phyloP scores from a whole-genome alignment of 345 rosid genomes.

The Odontarrhena argentea region DNA sequence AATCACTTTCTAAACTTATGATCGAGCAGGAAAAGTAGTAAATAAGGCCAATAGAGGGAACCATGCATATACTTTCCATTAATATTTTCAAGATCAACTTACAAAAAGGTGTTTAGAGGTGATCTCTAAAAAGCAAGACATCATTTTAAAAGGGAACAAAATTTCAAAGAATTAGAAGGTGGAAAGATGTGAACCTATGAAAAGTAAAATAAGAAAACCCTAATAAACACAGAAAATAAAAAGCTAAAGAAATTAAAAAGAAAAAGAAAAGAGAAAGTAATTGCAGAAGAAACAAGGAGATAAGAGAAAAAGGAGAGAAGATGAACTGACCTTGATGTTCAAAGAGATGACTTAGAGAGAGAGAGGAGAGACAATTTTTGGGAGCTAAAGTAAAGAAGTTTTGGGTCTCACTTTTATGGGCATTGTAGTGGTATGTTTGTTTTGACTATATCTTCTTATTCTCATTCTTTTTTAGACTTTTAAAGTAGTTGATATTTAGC shows the following conservation, averaged over 20 bases:
- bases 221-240: slow-evolving; percentile 35
- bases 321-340: slow-evolving; percentile 42
- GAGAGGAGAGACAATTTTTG: slow-evolving; percentile 26
- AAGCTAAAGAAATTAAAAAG: slow-evolving; percentile 20
- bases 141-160: slow-evolving; percentile 20
- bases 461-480: neutral
- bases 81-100: slow-evolving; percentile 21
- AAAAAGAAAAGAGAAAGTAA: slow-evolving; percentile 24
- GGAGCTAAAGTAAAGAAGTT: slow-evolving; percentile 35
- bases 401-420: slow-evolving; percentile 43
- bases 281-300: slow-evolving; percentile 46
- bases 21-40: slow-evolving; percentile 16
- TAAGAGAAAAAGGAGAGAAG: slow-evolving; percentile 40
- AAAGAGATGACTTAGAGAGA: slow-evolving; percentile 43
- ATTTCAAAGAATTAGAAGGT: slow-evolving; percentile 38
- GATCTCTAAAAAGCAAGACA: slow-evolving; percentile 37
- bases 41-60: slow-evolving; percentile 15
- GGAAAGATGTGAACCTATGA: slow-evolving; percentile 32
- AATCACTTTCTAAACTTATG: slow-evolving; percentile 36
- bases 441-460: slow-evolving; percentile 32
- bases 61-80: neutral
- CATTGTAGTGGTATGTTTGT: slow-evolving; percentile 44
- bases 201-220: slow-evolving; percentile 29
- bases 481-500: slow-evolving; percentile 25
- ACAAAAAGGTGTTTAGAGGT: slow-evolving; percentile 25